phyloP scores from a whole-genome alignment of 352 stramenopile species.

The Globisporangium splendens region DNA sequence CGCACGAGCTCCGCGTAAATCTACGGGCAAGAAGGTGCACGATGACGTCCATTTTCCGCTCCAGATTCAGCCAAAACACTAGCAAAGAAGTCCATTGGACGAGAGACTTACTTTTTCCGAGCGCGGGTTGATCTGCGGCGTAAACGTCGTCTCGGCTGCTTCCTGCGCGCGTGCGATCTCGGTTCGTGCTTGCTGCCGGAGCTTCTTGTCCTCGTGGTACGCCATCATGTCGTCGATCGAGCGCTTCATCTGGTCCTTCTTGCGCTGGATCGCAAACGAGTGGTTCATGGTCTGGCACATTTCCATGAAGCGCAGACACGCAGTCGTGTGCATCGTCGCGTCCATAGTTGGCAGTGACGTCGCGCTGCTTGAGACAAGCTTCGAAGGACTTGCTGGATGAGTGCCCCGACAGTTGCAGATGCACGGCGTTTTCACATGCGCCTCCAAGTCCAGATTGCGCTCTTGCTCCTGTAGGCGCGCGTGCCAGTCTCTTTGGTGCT shows the following conservation, averaged over 20 bases:
- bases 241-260: conserved; percentile 42
- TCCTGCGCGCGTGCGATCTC: conserved; percentile 27
- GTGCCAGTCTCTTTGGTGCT: conserved; percentile 20
- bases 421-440: conserved; percentile 34
- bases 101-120: conserved; percentile 29
- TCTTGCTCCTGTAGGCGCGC: conserved; percentile 24
- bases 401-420: conserved; percentile 30
- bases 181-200: conserved; percentile 29
- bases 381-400: conserved; percentile 1
- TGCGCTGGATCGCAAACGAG: conserved; percentile 37
- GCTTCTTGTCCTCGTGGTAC: conserved; percentile 41
- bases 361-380: conserved; percentile 6
- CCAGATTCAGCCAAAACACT: too few species aligned
- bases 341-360: not conserved
- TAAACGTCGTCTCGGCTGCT: conserved; percentile 38
- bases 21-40: conserved; percentile 12
- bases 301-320: conserved; percentile 48
- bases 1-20: conserved; percentile 48
- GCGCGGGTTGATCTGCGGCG: conserved; percentile 42
- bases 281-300: conserved; percentile 51
- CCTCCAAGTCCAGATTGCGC: conserved; percentile 24
- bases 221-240: conserved; percentile 53
- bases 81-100: too few species aligned
- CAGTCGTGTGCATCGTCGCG: conserved; percentile 23
- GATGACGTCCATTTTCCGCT: not conserved